Base-by-base conservation (phyloP, 1,284 basidiomycete species). In the Puccinia triticina region DNA sequence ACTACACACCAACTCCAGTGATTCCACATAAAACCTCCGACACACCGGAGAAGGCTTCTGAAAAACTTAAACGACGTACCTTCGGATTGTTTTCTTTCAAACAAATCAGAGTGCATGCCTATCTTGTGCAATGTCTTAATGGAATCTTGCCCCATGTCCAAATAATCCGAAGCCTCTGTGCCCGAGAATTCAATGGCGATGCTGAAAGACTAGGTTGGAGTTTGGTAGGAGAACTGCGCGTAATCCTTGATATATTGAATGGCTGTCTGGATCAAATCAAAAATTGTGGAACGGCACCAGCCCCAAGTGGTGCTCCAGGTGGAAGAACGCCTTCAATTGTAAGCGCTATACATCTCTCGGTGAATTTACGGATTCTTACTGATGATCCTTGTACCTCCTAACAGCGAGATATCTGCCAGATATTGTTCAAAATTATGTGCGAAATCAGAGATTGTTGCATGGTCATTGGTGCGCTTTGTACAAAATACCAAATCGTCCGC, bases 381-480 rank as follows among this genome's bases (percentile, higher is more conserved):
- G 64, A 66, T 32, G 37, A 66, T 21, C 21, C 18, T 23, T n/a
- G 7, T n/a, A 16, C 64, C 16, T 66, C 23, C 26, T 50, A 50
- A 50, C 69, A 72, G 69, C 2, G n/a, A 53, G 69, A 72, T 50
- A 72, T 72, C 23, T 72, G 69, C 26, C 69, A 50, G 10, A 29
- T 72, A 26, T 29, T 72, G 12, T 72, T 72, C 69, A 72, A 29
- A 29, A 72, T 72, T n/a, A 72, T 72, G 69, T 72, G 69, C 26
- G 69, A 72, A 34, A 48, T 72, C 26, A 48, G 46, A 72, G 46
- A 43, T 14, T 72, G 69, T 50, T 48, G 32, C n/a, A 7, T 48
- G n/a, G 21, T 72, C 18, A 72, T 72, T 16, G 48, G n/a, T 2
- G 12, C 46, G 12, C 1, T 72, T 34, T 72, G 69, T 50, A 34